Base-by-base conservation (phyloP, 1,139 yeast genomes). In the Sugiyamaella sp. region DNA sequence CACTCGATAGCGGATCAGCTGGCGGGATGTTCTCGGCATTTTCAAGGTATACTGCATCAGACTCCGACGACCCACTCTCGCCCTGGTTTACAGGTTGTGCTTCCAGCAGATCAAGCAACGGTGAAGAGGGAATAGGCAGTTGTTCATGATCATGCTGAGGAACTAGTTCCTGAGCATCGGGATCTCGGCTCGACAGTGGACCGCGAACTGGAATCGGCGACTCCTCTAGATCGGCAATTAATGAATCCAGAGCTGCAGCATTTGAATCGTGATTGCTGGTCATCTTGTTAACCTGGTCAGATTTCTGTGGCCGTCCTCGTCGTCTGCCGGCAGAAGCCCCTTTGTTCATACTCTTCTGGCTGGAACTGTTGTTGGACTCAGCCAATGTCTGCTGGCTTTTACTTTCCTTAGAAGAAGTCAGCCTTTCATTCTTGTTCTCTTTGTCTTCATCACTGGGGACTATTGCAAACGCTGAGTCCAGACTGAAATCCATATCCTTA, bases 1-100 rank as follows among this genome's bases (percentile, higher is more conserved):
- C 56, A 14, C 38, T 29, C 1, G 52, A 46, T 19, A 53, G 44
- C 5, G 51, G 49, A 16, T 50, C 50, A 6, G 41, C 56, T 32
- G 50, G 50, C 16, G 50, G 50, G 9, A 46, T 39, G 20, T 46
- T 46, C 19, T 46, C 50, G 4, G 29, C 50, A 24, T 46, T 46
- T n/a, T 46, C 50, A 19, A 38, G 39, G 19, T 46, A 46, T 6
- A 46, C 12, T 5, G 27, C 19, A 20, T 46, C 50, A 4, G 50
- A 46, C n/a, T 46, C 50, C 6, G 50, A 37, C 29, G 50, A 17
- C 8, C 27, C 39, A 4, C 21, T 12, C 12, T 43, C 14, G 20
- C n/a, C n/a, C 4, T n/a, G 35, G 4, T 16, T 29, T 29, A 2
- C 16, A 29, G 2, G 35, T 29, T 29, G 16, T 29, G 12, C 35